Evolutionary conservation across 805 yeast genomes (phyloP), one percentile per base, ranked within the genome.

Genomic region (Candida silvicultrix): DNA sequence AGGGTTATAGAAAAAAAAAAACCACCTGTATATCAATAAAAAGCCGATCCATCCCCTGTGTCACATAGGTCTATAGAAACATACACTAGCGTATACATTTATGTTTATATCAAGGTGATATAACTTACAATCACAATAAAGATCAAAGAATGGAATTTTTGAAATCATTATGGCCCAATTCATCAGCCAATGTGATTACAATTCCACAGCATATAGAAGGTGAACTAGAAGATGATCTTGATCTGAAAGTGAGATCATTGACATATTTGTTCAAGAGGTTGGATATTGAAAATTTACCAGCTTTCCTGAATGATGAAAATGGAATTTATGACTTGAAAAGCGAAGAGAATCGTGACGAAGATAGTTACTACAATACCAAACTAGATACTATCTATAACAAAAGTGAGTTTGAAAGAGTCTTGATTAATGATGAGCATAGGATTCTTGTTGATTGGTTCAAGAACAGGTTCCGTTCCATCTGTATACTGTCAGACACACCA

Each of bases 381-480:
- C 64, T 83, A 45, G 89, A 84, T 56, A 50, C 62, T 14, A 67
- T 77, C 52, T 84, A 82, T 57, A 80, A 81, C 58, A 61, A 69
- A 38, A 44, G 50, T 0, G 69, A 59, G 32, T 79, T 84, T 53
- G 68, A 70, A 42, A 49, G 56, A 10, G 51, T 63, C 8, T 49
- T 83, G 38, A 45, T 68, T n/a, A 50, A 64, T 14, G 87, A 83
- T 59, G 82, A 81, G 46, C 81, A 83, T 57, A 68, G 89, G 22
- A 79, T 84, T 12, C 66, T 82, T 46, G 71, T 81, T 18, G 90
- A 84, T 57, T 84, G 80, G 73, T 58, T 69, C 41, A 82, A 81
- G 56, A 84, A 84, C 67, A 77, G 78, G 61, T 83, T 81, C 60
- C 67, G 92, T 45, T 68, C 85, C 1, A 60, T 77, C 55, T 74